Base-by-base conservation (phyloP, 176 grass and related monocot species). In the Ampelocalamus luodianensis region DNA sequence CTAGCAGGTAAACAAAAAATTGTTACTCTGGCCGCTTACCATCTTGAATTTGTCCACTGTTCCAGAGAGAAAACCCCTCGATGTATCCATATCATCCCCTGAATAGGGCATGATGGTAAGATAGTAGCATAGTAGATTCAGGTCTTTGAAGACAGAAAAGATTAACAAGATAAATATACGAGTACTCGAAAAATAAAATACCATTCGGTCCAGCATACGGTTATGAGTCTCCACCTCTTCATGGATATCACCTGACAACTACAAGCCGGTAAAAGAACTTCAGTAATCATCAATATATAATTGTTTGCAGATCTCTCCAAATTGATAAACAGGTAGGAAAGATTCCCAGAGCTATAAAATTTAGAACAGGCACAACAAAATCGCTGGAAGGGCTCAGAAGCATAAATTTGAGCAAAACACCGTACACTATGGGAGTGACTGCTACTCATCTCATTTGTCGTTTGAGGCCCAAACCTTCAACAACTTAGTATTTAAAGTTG, bases 41-140 rank as follows among this genome's bases (percentile, higher is more conserved):
- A 49, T 95, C 91, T 99, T 99, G 86, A 99, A 99, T 89, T 91
- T 92, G 76, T 92, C 93, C 50, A 99, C 87, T 4, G 96, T 99
- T 89, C 96, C 96, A 87, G 91, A 94, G 68, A 99, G 96, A 79
- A 96, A 90, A 55, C 96, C 93, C 83, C 96, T 94, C 53, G 96
- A 99, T 27, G 96, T 4, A 86, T 99, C 96, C 96, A 99, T 98
- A 76, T 96, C 91, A 83, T 92, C 13, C 96, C 96, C 96, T 99
- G 73, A 79, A 87, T 13, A 16, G 69, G 20, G 20, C 36, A 66
- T 14, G 14, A 58, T 65, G 24, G 55, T 68, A 72, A 70, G 65
- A 70, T 29, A 45, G 16, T 4, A 65, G 24, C 6, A 65, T 4
- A 5, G 26, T 55, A 71, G 34, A 85, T 43, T 68, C n/a, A 71